Base-by-base conservation (phyloP, 1,139 yeast species). In the Williopsis jadinii region DNA sequence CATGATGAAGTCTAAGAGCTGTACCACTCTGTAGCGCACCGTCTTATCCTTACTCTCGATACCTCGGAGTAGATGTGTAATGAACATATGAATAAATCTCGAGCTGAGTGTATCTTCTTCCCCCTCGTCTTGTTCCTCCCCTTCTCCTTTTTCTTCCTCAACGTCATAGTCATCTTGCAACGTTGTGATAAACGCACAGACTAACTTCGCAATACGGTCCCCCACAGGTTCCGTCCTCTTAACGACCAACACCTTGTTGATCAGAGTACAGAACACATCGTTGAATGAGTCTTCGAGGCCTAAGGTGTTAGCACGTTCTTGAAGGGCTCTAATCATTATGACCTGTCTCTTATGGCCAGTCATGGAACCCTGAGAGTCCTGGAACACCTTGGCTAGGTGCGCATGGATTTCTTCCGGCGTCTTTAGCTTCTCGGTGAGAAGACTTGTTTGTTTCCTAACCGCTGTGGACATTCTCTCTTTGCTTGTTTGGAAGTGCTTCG, bases 1-100 rank as follows among this genome's bases (percentile, higher is more conserved):
- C 59, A 90, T 80, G 34, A 85, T 66, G 37, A 77, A 77, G 1
- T 94, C 88, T 39, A 92, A 64, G 29, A 90, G 62, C 58, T 88
- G 96, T 32, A 86, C 80, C 8, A 82, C 83, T 42, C 97, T 70
- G 56, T 75, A 88, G 37, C 98, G 68, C 1, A 92, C 97, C 47
- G 73, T 75, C 55, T 74, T 79, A 56, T 84, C 85, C 51, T 75
- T 78, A 10, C 95, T 83, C 44, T 80, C 88, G 2, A 84, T 70
- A 1, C 97, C 97, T 44, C 81, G 70, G 26, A 84, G 61, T 34
- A 87, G 64, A 60, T 84, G 90, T 34, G 75, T 71, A 5, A 87
- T 71, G 33, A 87, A 61, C 48, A 68, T 69, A 43, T 80, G 80
- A 12, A 83, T 71, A 54, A 88, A 84, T 24, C 65, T 58, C 3